Percentiles rank a stretch among this genome's conserved stretches.
These are phyloP conservation scores for Sporisorium exsertum DNA, from an alignment of 1,284 basidiomycete species.

Conservation along the genomic window DNA sequence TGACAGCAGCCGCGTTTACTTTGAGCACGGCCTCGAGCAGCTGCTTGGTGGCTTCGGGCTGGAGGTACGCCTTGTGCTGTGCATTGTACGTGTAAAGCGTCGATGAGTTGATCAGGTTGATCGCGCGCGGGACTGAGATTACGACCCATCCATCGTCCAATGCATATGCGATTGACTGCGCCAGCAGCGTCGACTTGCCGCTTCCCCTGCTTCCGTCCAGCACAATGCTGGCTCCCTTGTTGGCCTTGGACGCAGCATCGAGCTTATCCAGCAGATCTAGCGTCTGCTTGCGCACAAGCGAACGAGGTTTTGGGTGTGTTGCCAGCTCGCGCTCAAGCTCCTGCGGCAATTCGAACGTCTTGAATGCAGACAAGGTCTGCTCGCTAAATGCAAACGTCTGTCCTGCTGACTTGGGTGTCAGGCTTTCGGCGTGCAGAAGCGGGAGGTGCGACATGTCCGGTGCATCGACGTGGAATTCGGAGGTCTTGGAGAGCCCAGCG, in stretches of 20 bases:
- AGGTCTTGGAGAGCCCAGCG: conserved; percentile 39
- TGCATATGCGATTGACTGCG: conserved; percentile 84
- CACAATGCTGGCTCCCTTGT: conserved; percentile 31
- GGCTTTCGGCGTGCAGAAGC: conserved; percentile 48
- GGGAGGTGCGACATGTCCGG: conserved; percentile 60
- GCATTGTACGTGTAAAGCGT: conserved; percentile 81
- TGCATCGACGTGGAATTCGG: conserved; percentile 47
- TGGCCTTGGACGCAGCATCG: conserved; percentile 38
- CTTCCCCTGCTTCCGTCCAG: conserved; percentile 76
- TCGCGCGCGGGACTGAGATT: conserved; percentile 86
- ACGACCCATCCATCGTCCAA: conserved; percentile 82
- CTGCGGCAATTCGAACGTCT: conserved; percentile 56
- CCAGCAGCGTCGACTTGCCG: conserved; percentile 84
- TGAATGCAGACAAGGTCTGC: conserved; percentile 46
- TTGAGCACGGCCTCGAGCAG: conserved; percentile 68
- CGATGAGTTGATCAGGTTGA: conserved; percentile 82
- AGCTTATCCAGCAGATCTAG: conserved; percentile 58
- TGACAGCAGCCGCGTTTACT: conserved; percentile 66
- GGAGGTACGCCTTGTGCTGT: conserved; percentile 81
- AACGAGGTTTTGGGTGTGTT: conserved; percentile 49
- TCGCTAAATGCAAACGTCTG: conserved; percentile 56
- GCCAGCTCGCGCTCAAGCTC: conserved; percentile 49
- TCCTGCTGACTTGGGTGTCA: conserved; percentile 37
- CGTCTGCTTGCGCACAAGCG: conserved; percentile 55
- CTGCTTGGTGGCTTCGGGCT: conserved; percentile 73